These are phyloP conservation scores for Annulohypoxylon truncatum DNA, from an alignment of 2,329 filamentous ascomycete species.

Conservation along the genomic window DNA sequence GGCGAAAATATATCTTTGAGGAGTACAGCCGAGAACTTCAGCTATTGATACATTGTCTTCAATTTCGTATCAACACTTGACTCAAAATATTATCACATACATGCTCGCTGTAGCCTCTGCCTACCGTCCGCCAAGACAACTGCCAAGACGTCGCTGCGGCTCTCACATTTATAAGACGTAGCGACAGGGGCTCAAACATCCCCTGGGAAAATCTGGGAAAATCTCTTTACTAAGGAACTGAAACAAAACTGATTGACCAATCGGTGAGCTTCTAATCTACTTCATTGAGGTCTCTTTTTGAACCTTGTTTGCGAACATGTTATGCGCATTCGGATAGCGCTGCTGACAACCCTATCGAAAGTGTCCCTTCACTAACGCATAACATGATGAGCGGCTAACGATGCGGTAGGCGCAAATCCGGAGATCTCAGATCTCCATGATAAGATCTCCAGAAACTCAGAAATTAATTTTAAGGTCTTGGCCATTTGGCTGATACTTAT, in stretches of 20 bases:
- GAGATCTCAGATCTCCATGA: background rate
- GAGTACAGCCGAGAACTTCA: no score
- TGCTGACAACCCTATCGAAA: background rate
- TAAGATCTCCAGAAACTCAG: conserved; percentile 8
- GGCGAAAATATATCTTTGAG: no score
- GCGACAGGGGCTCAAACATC: conserved; percentile 32
- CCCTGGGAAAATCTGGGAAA: conserved; percentile 37
- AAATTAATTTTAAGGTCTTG: background rate
- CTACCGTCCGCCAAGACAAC: conserved; percentile 25
- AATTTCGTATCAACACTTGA: background rate
- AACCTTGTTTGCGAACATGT: conserved; percentile 6
- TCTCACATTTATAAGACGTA: conserved; percentile 13
- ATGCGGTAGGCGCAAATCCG: conserved; percentile 2
- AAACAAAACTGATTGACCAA: conserved; percentile 32
- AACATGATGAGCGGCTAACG: conserved; percentile 17
- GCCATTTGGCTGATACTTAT: background rate
- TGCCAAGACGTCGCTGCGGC: conserved; percentile 23
- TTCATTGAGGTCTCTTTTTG: conserved; percentile 5
- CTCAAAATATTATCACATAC: background rate
- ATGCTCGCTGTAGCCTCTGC: background rate
- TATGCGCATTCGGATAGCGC: background rate
- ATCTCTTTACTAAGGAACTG: conserved; percentile 23
- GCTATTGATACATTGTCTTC: no score
- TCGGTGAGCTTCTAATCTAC: conserved; percentile 5
- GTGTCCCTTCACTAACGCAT: background rate